Base-by-base conservation (phyloP, 106 monocot genomes). In the Allium sativum region DNA sequence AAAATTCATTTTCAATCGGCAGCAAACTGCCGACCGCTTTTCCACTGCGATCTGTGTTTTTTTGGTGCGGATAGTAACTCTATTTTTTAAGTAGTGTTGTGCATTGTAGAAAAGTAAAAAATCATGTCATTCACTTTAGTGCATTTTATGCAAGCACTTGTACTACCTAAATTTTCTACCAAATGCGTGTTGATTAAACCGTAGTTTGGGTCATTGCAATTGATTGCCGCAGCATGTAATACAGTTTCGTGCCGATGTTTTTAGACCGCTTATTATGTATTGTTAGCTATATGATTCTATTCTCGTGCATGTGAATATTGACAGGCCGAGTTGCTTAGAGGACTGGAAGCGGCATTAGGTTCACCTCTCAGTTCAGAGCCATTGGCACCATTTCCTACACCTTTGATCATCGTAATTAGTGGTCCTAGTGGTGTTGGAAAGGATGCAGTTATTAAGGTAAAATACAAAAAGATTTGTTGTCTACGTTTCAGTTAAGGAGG, bases 371-470 rank as follows among this genome's bases (percentile, higher is more conserved):
- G 84, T 64, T 96, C 84, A 20, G 90, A 96, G 20, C 82, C 86
- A 54, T 48, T 82, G 9, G 19, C 69, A 52, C 77, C 95, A 18
- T 79, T 84, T 68, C 78, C 84, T 55, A 84, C 78, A 47, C 95
- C 95, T 19, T 61, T 82, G 58, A 76, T 96, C 40, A 69, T 96
- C 76, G 90, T 96, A 21, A 96, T 96, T 42, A 96, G 95, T 71
- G 95, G 95, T 18, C 95, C 95, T 47, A 96, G 95, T 70, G 90
- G 95, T 46, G 95, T 90, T 31, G 90, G 95, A 21, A 96, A 96
- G 77, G 95, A 96, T 87, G 86, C 95, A 41, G 90, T 90, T 75
- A 90, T 96, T 77, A 90, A 90, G 90, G 95, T 96, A 78, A 67
- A 2, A 48, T 47, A 12, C 44, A 44, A 60, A 17, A 44, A 17